Base-by-base conservation (phyloP, 768 basidiomycete species). In the Termitomyces sp. region DNA sequence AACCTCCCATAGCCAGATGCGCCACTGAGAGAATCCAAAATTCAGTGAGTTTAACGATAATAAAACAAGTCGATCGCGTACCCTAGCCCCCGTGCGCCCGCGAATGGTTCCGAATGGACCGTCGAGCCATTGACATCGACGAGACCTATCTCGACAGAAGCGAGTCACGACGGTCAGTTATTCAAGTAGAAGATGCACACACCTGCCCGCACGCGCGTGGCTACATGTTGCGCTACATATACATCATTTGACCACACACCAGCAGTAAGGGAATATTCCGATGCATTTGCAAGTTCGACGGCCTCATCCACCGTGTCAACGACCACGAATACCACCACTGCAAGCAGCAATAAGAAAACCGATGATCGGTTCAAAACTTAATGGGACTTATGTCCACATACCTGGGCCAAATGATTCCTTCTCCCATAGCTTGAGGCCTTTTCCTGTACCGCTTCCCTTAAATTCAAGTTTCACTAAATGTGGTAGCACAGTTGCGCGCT, bases 341-440 rank as follows among this genome's bases (percentile, higher is more conserved):
- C 28, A 32, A 42, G 28, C 28, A 55, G n/a, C 28, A 13, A 55
- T 55, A 33, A 28, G 7, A 13, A 20, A 8, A 38, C 32, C 13
- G 18, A 24, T 8, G 7, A 6, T 18, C 3, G 42, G 2, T n/a
- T 24, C 5, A 8, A 18, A 42, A 3, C 4, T 39, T 7, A 39
- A 58, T 49, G 24, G 5, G 15, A 40, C 51, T 24, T 12, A 40
- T 18, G 42, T 16, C 11, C 24, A 49, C 67, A 20, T 42, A 82
- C 84, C 82, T 54, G 84, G 87, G 0, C 85, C 86, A 69, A 89
- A 89, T 1, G 81, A 79, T 70, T 90, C 89, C 35, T 77, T 67
- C 24, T 84, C 76, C 84, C 84, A 87, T 13, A 83, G 59, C 33
- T 73, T 67, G 76, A 82, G 6, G 16, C 55, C 60, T 52, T 85